Evolutionary conservation across 208 protist genomes (phyloP), one percentile per base, ranked within the genome.

Genomic region (Novymonas esmeraldas): DNA sequence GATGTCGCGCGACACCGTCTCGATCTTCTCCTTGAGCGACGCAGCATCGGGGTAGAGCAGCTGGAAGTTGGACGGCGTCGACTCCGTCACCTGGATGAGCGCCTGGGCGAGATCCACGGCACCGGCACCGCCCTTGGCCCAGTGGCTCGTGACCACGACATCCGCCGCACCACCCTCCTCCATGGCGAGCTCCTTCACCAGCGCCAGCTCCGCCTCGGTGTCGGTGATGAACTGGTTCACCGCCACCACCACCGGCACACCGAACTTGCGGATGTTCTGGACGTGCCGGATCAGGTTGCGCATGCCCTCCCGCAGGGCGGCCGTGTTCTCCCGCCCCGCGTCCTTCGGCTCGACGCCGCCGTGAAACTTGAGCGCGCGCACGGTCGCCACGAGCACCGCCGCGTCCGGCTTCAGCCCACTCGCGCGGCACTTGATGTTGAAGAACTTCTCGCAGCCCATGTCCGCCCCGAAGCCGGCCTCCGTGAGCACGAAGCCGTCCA

Each of bases 401-500:
- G 84, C 94, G 72, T 98, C 93, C 69, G 98, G 98, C 64, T 81
- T 82, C 46, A 98, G 76, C 28, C 95, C 96, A 62, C 85, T 96
- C 29, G 79, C 74, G 60, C 98, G 89, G 84, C 98, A 99, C 87
- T 99, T 99, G 66, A 99, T 99, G 77, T 99, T 92, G 66, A 99
- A 98, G 78, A 99, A 99, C 83, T 99, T 99, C 80, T 99, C 98
- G 57, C 91, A 85, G 26, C 98, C 97, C 84, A 98, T 98, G 76
- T 98, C 94, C 24, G 89, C 89, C 26, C 90, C 95, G 70, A 96
- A 98, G 52, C 98, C 98, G 51, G 96, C 97, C 83, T 99, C 97
- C 3, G 97, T 99, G 7, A 99, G 78, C 52, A 99, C 98, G 62
- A 97, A 98, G 56, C 98, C 98, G 56, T 98, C 86, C 28, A 78